Percentiles rank a stretch among this genome's conserved stretches.
Evolutionary conservation across 2,329 filamentous ascomycete genomes (phyloP).

Genomic region (Pyricularia sp.): DNA sequence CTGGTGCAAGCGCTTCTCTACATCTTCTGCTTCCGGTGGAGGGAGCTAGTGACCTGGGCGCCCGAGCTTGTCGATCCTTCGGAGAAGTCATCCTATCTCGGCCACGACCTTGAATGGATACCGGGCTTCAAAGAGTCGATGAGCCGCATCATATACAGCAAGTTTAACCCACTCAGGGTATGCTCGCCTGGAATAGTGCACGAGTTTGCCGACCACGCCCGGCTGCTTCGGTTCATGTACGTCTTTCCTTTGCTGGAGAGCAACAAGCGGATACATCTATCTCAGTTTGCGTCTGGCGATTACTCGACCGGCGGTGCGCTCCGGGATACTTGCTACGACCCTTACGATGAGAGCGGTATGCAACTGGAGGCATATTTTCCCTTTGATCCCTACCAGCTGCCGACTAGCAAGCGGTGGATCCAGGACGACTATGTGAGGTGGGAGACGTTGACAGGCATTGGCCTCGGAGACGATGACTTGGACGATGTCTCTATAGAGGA

Average conservation of each 20-base stretch:
- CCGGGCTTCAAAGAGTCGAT: slow-evolving; percentile 65
- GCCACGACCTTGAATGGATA: slow-evolving; percentile 71
- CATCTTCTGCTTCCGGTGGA: slow-evolving; percentile 97
- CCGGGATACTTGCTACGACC: slow-evolving; percentile 40
- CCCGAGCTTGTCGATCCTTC: slow-evolving; percentile 53
- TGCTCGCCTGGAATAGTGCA: slow-evolving; percentile 84
- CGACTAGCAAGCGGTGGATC: slow-evolving; percentile 79
- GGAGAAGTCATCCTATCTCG: slow-evolving; percentile 49
- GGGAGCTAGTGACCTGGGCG: slow-evolving; percentile 65
- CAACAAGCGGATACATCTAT: slow-evolving; percentile 82
- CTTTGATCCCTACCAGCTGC: slow-evolving; percentile 92
- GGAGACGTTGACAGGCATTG: slow-evolving; percentile 63
- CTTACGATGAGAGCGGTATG: slow-evolving; percentile 65
- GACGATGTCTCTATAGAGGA: background rate
- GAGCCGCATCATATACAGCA: slow-evolving; percentile 70
- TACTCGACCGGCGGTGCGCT: slow-evolving; percentile 46
- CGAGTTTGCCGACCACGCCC: slow-evolving; percentile 82
- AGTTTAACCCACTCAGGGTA: slow-evolving; percentile 90
- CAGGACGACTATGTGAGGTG: slow-evolving; percentile 76
- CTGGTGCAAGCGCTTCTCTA: slow-evolving; percentile 85
- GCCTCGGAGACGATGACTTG: slow-evolving; percentile 37
- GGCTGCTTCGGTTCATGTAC: slow-evolving; percentile 81
- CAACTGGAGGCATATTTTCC: slow-evolving; percentile 93
- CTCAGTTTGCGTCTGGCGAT: slow-evolving; percentile 53
- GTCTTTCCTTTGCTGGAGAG: slow-evolving; percentile 80